Percentiles rank a stretch among this genome's conserved stretches.
Conservation (phyloP, 441 rosid species). For the Croton laevigatus region DNA sequence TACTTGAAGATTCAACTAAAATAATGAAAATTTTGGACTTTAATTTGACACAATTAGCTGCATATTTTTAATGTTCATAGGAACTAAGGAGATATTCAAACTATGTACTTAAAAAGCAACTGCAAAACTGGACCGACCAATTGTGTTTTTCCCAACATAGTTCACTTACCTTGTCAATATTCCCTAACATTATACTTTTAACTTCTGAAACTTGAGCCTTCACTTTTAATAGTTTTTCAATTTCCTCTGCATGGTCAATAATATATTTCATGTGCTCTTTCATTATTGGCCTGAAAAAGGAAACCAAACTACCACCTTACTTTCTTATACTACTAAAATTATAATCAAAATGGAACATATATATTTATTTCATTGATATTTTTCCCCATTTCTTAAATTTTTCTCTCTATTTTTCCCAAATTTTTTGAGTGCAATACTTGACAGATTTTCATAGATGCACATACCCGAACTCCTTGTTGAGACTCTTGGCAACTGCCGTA, state of each 20-base stretch:
- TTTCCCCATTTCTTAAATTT: too few relatives aligned
- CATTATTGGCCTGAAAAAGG: constrained; percentile 64
- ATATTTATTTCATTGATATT: not conserved
- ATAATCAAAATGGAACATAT: not conserved
- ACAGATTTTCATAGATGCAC: constrained; percentile 11
- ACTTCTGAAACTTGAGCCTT: constrained; percentile 96
- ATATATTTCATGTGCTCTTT: constrained; percentile 93
- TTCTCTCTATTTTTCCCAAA: not conserved
- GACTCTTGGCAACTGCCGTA: constrained; percentile 85
- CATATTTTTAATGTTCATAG: constrained; percentile 9
- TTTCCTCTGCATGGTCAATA: constrained; percentile 79
- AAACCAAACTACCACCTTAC: not conserved
- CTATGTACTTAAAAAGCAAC: not conserved
- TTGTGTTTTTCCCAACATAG: not conserved
- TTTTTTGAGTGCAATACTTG: not conserved
- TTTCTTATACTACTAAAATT: constrained; percentile 7
- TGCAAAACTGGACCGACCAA: not conserved
- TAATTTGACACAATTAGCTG: not conserved
- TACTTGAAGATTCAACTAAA: not conserved
- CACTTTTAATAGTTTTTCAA: constrained; percentile 78
- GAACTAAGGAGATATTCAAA: not conserved
- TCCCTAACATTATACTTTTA: constrained; percentile 78
- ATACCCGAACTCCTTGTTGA: constrained; percentile 92
- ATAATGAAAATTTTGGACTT: not conserved
- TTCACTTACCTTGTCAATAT: constrained; percentile 70